Base-by-base conservation (phyloP, 257 asterid species). In the Misopates orontium region DNA sequence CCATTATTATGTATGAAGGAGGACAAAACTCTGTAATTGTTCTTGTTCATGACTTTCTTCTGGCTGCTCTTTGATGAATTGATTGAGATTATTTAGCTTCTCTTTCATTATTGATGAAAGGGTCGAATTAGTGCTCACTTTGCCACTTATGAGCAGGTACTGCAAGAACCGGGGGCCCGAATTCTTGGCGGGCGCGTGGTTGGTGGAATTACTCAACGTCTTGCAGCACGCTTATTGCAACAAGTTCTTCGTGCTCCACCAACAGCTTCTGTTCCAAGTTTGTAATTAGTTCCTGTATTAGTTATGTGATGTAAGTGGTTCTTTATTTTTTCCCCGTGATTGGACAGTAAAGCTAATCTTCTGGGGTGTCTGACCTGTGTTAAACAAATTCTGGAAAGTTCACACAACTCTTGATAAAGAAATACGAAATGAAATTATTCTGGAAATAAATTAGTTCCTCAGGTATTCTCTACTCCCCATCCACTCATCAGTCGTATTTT, bases 151-250 rank as follows among this genome's bases (percentile, higher is more conserved):
- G 65, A 68, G 10, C 90, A 93, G 99, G 91, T 93, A 42, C 90
- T 93, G 77, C 96, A 86, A 76, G 91, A 93, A 81, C 97, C 96
- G 3, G 97, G 83, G 75, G 99, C 88, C 52, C 89, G 89, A 23
- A 70, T 62, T 60, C 90, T 90, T 71, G 97, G 99, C 12, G 94
- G 97, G 32, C 95, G 97, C 58, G 94, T 90, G 51, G 87, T 90
- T 74, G 97, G 97, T 70, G 97, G 97, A 78, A 87, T 93, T 65
- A 83, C 90, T 64, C 96, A 87, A 76, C 96, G 99, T 39, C 82
- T 93, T 53, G 99, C 97, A 7, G 99, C 99, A 3, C 99, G 99
- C 75, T 80, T 90, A 45, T 75, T 93, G 83, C 97, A 90, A 77
- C 97, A 93, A 86, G 85, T 87, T 74, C 99, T 93, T 52, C 84